Evolutionary conservation across 2,329 filamentous ascomycete genomes (phyloP).

Genomic region (Capronia coronata): DNA sequence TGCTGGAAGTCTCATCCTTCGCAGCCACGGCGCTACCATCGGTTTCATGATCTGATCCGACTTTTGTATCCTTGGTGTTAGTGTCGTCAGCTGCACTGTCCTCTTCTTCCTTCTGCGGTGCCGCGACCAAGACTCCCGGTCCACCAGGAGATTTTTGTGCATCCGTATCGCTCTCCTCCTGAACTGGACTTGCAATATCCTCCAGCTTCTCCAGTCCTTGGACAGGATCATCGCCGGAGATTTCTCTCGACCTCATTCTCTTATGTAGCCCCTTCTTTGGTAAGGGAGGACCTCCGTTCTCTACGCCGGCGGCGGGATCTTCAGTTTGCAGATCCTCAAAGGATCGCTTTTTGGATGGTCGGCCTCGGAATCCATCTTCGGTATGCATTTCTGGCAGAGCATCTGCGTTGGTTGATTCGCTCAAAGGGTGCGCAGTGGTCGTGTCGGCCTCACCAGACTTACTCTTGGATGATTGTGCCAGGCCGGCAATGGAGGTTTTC

Average conservation of each 20-base stretch:
- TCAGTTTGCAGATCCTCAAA: slow-evolving; percentile 38
- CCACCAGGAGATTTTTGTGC: slow-evolving; percentile 27
- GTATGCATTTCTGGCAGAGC: slow-evolving; percentile 24
- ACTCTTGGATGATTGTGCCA: slow-evolving; percentile 20
- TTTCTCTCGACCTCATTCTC: slow-evolving; percentile 34
- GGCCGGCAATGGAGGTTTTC: slow-evolving; percentile 52
- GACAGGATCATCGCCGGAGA: slow-evolving; percentile 20
- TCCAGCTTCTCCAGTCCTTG: slow-evolving; percentile 17
- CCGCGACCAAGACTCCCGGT: slow-evolving; percentile 23
- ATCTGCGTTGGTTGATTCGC: slow-evolving; percentile 25
- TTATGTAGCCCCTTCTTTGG: slow-evolving; percentile 30
- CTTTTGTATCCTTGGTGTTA: slow-evolving; percentile 1
- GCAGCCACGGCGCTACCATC: background rate
- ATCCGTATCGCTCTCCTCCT: slow-evolving; percentile 26
- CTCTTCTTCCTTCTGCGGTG: slow-evolving; percentile 18
- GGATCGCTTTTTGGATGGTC: slow-evolving; percentile 38
- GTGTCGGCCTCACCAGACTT: slow-evolving; percentile 6
- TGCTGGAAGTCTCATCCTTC: background rate
- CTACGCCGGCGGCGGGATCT: slow-evolving; percentile 24
- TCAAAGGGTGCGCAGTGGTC: slow-evolving; percentile 30
- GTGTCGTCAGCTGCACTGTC: slow-evolving; percentile 1
- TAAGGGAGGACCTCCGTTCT: slow-evolving; percentile 22
- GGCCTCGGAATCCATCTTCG: slow-evolving; percentile 31
- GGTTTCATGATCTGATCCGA: background rate
- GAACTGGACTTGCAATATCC: slow-evolving; percentile 24